Evolutionary conservation across 768 basidiomycete species (phyloP).

Genomic region (Pulveroboletus ravenelii): DNA sequence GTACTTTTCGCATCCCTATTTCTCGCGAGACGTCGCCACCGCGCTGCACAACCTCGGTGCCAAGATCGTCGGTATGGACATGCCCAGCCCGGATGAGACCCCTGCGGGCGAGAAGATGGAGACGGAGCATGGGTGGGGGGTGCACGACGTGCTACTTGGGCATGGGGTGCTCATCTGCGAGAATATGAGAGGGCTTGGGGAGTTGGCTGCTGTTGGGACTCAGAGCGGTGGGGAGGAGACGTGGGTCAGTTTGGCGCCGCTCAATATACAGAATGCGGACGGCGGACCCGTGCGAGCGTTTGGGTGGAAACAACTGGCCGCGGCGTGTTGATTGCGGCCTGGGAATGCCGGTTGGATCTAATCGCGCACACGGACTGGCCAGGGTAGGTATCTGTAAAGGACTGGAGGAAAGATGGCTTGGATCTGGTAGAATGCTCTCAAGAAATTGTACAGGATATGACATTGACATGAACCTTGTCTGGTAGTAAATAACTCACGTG

Average conservation of each 20-base stretch:
- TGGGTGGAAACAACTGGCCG: conserved; percentile 39
- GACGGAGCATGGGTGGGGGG: conserved; percentile 35
- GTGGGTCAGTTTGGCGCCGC: conserved; percentile 53
- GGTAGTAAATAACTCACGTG: no score
- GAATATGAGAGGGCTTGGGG: conserved; percentile 56
- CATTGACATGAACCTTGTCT: no score
- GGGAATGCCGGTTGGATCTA: no score
- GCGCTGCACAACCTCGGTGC: conserved; percentile 49
- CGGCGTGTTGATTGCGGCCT: neutral
- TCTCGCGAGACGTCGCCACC: conserved; percentile 49
- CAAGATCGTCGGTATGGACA: conserved; percentile 57
- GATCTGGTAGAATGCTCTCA: no score
- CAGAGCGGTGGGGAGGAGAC: conserved; percentile 20
- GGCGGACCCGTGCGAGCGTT: conserved; percentile 71
- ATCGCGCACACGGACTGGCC: neutral
- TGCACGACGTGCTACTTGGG: conserved; percentile 60
- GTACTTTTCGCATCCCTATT: conserved; percentile 64
- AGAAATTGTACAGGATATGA: no score
- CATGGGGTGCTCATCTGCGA: conserved; percentile 63
- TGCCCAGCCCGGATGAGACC: conserved; percentile 65
- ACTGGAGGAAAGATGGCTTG: no score
- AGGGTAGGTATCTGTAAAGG: no score
- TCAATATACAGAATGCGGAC: conserved; percentile 56
- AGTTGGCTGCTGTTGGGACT: conserved; percentile 26
- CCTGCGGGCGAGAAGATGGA: conserved; percentile 10